Percentiles rank a stretch among this genome's conserved stretches.
Evolutionary conservation across 768 basidiomycete genomes (phyloP).

Genomic region (Collybia nuda): DNA sequence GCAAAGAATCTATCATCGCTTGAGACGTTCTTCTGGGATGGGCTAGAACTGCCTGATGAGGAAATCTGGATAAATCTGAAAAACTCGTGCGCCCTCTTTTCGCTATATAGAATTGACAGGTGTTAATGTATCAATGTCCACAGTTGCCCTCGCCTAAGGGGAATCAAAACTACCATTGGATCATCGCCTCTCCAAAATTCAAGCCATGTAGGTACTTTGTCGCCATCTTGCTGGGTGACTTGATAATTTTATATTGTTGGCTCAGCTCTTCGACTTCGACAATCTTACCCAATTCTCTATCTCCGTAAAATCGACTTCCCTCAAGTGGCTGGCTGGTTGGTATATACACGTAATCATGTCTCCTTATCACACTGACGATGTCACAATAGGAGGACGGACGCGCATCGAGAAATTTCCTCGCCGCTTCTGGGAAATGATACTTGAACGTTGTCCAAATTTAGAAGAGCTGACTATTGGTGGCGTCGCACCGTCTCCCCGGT

Average conservation of each 20-base stretch:
- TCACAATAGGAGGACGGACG: constrained; percentile 27
- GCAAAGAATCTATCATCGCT: constrained; percentile 20
- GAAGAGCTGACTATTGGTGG: constrained; percentile 34
- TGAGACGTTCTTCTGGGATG: constrained; percentile 37
- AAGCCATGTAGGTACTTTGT: constrained; percentile 27
- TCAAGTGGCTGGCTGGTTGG: constrained; percentile 33
- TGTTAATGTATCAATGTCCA: constrained; percentile 6
- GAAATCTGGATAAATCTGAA: constrained; percentile 32
- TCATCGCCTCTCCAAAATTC: constrained; percentile 27
- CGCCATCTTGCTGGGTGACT: constrained; percentile 1
- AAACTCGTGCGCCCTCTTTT: constrained; percentile 16
- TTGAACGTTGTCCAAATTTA: constrained; percentile 36
- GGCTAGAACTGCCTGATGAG: constrained; percentile 33
- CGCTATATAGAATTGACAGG: background rate
- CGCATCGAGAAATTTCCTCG: constrained; percentile 34
- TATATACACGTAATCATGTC: background rate
- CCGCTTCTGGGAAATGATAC: constrained; percentile 38
- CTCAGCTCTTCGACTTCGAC: constrained; percentile 34
- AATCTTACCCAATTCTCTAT: constrained; percentile 31
- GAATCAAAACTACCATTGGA: constrained; percentile 33
- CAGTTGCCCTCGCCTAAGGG: constrained; percentile 33
- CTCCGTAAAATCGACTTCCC: constrained; percentile 31
- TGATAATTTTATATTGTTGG: constrained; percentile 2
- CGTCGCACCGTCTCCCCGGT: constrained; percentile 34
- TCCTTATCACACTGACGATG: background rate